Percentiles rank a stretch among this genome's conserved stretches.
These are phyloP conservation scores for Vickermania spadyakhi DNA, from an alignment of 208 protist species.

Conservation along the genomic window DNA sequence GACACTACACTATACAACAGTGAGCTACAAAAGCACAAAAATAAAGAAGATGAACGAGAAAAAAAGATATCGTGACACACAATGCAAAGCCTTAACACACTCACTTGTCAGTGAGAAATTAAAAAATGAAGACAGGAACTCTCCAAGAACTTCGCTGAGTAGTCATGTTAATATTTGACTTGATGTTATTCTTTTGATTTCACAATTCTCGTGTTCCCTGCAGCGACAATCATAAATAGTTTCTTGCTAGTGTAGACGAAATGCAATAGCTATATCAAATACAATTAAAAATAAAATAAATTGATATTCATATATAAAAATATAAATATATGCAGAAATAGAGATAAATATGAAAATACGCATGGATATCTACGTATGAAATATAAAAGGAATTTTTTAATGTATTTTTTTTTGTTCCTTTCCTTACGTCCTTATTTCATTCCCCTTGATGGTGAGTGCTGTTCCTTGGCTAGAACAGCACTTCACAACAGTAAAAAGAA, in stretches of 20 bases:
- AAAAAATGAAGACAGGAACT: background rate
- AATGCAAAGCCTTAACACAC: background rate
- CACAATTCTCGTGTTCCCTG: background rate
- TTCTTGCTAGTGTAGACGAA: slow-evolving; percentile 1
- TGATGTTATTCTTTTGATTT: background rate
- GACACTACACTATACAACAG: too few species aligned
- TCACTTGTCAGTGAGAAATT: background rate
- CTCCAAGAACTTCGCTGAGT: background rate
- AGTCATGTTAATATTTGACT: background rate
- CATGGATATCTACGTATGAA: too few species aligned
- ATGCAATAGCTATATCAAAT: too few species aligned
- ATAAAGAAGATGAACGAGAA: slow-evolving; percentile 15
- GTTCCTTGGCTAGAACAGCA: too few species aligned
- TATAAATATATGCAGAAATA: slow-evolving; percentile 7
- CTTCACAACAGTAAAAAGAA: too few species aligned
- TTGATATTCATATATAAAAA: background rate
- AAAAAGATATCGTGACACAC: slow-evolving; percentile 9
- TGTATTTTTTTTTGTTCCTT: too few species aligned
- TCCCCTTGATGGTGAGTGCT: too few species aligned
- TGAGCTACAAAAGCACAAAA: too few species aligned
- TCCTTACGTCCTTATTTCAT: too few species aligned
- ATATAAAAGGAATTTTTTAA: too few species aligned
- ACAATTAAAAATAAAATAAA: slow-evolving; percentile 14
- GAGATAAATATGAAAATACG: slow-evolving; percentile 16
- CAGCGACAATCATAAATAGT: too few species aligned